Evolutionary conservation across 108 stramenopile genomes (phyloP), one percentile per base, ranked within the genome.

Genomic region (Cylindrotheca fusiformis): DNA sequence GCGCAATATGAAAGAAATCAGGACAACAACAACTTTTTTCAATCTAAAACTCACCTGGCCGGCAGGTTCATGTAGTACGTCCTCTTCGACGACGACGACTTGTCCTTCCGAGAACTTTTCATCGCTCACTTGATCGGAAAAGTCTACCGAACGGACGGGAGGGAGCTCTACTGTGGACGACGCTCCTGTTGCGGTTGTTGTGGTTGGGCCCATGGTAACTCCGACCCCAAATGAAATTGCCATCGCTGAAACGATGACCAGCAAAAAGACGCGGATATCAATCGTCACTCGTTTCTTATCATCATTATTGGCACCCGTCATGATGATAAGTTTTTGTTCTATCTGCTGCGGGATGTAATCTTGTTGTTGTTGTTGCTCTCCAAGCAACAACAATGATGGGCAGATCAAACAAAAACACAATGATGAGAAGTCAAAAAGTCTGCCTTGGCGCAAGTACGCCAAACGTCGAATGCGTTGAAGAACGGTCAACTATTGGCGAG

Each of bases 261-360:
- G 61, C 22, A 91, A 52, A 58, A 87, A 91, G 50, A 91, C 67
- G 24, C 90, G 90, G 58, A 91, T 83, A 63, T 91, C 90, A 36
- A 87, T 62, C 17, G 78, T 67, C 10, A 41, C 10, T 6, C 10
- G 36, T 41, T 41, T 41, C 14, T 41, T 41, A 6, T 41, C 36
- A 14, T 41, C 36, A 41, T 6, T 41, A 6, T 10, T 41, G 10
- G 6, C 14, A 6, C 14, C 14, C 36, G 36, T 41, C 36, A 10
- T 41, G 36, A n/a, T n/a, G n/a, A n/a, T n/a, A n/a, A n/a, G n/a
- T 41, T 41, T 6, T 41, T 41, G 36, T 41, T 41, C 10, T 41
- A 10, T 6, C 36, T 41, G 36, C 36, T 41, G 36, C 36, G 6
- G 36, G n/a, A n/a, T n/a, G n/a, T n/a, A n/a, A 6, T 41, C 10